Conservation (phyloP, 768 basidiomycete species). For the Phanerochaete carnosa region DNA sequence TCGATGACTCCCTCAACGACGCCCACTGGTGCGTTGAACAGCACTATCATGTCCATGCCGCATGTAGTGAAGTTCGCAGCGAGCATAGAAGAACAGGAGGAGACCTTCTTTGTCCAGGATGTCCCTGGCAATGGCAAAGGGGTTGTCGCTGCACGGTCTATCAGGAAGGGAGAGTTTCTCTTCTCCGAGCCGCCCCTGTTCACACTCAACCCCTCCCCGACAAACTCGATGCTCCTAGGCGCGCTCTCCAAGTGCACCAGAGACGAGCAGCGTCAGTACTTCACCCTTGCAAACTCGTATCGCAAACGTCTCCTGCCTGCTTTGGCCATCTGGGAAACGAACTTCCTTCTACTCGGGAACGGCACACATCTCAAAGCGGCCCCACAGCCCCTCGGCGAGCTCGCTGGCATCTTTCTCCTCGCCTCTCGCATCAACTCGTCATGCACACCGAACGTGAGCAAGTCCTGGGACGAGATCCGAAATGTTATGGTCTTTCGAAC, state of each 20-base stretch:
- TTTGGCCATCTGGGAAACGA: slow-evolving; percentile 27
- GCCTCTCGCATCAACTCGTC: slow-evolving; percentile 28
- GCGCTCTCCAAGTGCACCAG: slow-evolving; percentile 20
- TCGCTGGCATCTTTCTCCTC: slow-evolving; percentile 25
- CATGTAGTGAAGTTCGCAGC: slow-evolving; percentile 13
- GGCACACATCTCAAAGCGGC: background rate
- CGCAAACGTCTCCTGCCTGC: slow-evolving; percentile 21
- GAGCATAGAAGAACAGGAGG: slow-evolving; percentile 13
- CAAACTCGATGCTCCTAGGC: slow-evolving; percentile 21
- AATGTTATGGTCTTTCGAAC: slow-evolving; percentile 24
- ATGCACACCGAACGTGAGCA: slow-evolving; percentile 28
- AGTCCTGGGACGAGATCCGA: slow-evolving; percentile 21
- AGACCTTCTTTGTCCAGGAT: slow-evolving; percentile 12
- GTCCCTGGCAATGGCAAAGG: slow-evolving; percentile 25
- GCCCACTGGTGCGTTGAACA: slow-evolving; percentile 11
- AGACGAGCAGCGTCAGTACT: slow-evolving; percentile 25
- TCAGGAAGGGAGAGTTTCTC: slow-evolving; percentile 23
- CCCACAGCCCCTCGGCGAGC: slow-evolving; percentile 1
- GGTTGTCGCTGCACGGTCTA: slow-evolving; percentile 22
- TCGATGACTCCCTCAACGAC: background rate
- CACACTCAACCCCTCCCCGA: slow-evolving; percentile 16
- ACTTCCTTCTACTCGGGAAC: slow-evolving; percentile 20
- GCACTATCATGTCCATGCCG: background rate
- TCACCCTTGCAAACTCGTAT: slow-evolving; percentile 23
- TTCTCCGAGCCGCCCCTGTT: slow-evolving; percentile 27